Evolutionary conservation across 1,284 basidiomycete species (phyloP).

Genomic region (Puccinia brachypodii): DNA sequence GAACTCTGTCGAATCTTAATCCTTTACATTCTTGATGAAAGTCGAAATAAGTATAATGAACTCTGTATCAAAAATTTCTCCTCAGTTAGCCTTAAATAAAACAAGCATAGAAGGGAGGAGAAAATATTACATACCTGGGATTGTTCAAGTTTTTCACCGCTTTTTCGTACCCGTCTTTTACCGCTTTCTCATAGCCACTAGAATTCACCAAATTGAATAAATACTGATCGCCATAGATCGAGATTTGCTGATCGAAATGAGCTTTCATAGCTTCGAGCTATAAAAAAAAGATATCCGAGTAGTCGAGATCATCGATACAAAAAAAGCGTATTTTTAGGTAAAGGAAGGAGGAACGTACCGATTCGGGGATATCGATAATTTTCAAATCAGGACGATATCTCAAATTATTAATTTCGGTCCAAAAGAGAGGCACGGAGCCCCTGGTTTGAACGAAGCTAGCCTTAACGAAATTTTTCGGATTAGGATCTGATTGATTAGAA

Average conservation of each 20-base stretch:
- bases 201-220: conserved; percentile 94
- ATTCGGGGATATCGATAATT: conserved; percentile 86
- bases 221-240: conserved; percentile 75
- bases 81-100: neutral
- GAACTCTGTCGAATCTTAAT: conserved; percentile 92
- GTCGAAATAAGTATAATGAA: conserved; percentile 94
- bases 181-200: conserved; percentile 87
- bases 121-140: conserved; percentile 49
- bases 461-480: conserved; percentile 58
- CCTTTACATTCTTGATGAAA: conserved; percentile 95
- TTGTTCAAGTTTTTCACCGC: conserved; percentile 61
- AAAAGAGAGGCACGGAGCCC: conserved; percentile 90
- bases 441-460: conserved; percentile 83
- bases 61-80: conserved; percentile 56
- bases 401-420: conserved; percentile 95
- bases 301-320: neutral
- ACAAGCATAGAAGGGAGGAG: neutral
- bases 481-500: conserved; percentile 44
- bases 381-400: conserved; percentile 96
- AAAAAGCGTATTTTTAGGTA: neutral
- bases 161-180: conserved; percentile 93
- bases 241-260: conserved; percentile 75
- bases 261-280: conserved; percentile 70
- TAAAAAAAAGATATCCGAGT: neutral
- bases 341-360: conserved; percentile 61